phyloP scores from a whole-genome alignment of 1,284 basidiomycete genomes.

The Leucoagaricus sp. region DNA sequence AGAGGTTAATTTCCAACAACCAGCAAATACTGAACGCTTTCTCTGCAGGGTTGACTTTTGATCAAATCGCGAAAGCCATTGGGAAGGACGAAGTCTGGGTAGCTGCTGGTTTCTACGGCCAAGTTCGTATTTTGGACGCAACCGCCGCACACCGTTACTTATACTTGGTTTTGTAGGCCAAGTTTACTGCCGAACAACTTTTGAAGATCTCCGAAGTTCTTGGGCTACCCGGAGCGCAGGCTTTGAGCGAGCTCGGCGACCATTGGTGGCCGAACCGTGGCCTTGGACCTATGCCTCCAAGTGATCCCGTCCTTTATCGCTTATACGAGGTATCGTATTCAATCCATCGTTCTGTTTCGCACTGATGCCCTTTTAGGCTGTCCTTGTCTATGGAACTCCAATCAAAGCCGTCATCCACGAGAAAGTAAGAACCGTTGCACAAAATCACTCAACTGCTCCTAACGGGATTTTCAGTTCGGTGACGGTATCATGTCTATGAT shows the following conservation, averaged over 20 bases:
- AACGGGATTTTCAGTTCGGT: slow-evolving; percentile 62
- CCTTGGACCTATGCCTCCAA: slow-evolving; percentile 66
- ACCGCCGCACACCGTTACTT: not conserved
- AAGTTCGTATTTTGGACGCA: slow-evolving; percentile 44
- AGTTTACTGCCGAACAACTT: slow-evolving; percentile 64
- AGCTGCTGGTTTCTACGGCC: slow-evolving; percentile 86
- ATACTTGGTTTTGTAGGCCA: slow-evolving; percentile 49
- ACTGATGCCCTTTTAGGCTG: slow-evolving; percentile 42
- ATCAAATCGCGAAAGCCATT: slow-evolving; percentile 67
- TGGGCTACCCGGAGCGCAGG: slow-evolving; percentile 39
- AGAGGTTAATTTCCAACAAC: not conserved
- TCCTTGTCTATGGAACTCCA: slow-evolving; percentile 80
- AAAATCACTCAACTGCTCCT: not conserved
- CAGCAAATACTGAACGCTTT: not conserved
- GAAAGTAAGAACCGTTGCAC: slow-evolving; percentile 51
- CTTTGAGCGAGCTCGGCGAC: slow-evolving; percentile 55
- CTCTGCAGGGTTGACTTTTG: slow-evolving; percentile 66
- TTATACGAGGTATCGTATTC: slow-evolving; percentile 68
- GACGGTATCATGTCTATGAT: slow-evolving; percentile 94
- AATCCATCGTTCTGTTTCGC: not conserved
- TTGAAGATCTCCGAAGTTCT: slow-evolving; percentile 53
- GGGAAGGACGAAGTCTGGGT: slow-evolving; percentile 87
- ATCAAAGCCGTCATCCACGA: slow-evolving; percentile 89
- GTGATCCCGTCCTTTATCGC: slow-evolving; percentile 84
- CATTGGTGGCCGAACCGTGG: slow-evolving; percentile 78